Evolutionary conservation across 2,329 filamentous ascomycete species (phyloP).

Genomic region (Aureobasidium uvarum): DNA sequence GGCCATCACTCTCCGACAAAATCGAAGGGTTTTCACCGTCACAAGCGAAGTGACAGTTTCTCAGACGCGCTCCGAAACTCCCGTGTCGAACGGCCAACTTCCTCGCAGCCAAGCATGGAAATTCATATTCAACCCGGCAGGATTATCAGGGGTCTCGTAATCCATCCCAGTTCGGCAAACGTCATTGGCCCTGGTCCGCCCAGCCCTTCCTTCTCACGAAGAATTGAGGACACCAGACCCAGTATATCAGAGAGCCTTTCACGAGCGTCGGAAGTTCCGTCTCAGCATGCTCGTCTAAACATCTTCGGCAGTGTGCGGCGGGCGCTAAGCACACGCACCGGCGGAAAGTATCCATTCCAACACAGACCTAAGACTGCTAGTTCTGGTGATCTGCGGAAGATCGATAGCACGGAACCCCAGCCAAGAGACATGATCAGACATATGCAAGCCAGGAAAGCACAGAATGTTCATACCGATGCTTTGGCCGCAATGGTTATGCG

Average conservation of each 20-base stretch:
- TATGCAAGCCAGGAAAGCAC: slow-evolving; percentile 16
- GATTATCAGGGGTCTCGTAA: slow-evolving; percentile 79
- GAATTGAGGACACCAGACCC: slow-evolving; percentile 1
- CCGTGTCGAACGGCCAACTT: slow-evolving; percentile 53
- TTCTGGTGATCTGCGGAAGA: slow-evolving; percentile 33
- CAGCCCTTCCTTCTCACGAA: slow-evolving; percentile 44
- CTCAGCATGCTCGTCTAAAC: slow-evolving; percentile 16
- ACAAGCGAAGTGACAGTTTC: slow-evolving; percentile 84
- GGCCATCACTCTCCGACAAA: neutral
- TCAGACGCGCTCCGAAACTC: slow-evolving; percentile 78
- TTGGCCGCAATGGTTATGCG: slow-evolving; percentile 26
- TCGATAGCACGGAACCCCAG: slow-evolving; percentile 31
- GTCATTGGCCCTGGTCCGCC: slow-evolving; percentile 58
- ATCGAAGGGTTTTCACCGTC: slow-evolving; percentile 48
- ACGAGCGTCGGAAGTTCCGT: neutral
- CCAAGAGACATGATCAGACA: slow-evolving; percentile 29
- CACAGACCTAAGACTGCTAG: slow-evolving; percentile 31
- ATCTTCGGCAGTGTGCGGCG: slow-evolving; percentile 52
- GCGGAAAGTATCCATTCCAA: slow-evolving; percentile 26
- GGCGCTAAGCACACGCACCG: slow-evolving; percentile 61
- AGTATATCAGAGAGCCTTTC: slow-evolving; percentile 10
- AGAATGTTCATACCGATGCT: slow-evolving; percentile 23
- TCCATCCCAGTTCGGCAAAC: slow-evolving; percentile 78
- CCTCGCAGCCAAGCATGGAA: slow-evolving; percentile 28
- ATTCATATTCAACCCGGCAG: slow-evolving; percentile 59